Percentiles rank a stretch among this genome's conserved stretches.
phyloP scores from a whole-genome alignment of 495 filamentous ascomycete genomes.

The Entonaema liquescens region DNA sequence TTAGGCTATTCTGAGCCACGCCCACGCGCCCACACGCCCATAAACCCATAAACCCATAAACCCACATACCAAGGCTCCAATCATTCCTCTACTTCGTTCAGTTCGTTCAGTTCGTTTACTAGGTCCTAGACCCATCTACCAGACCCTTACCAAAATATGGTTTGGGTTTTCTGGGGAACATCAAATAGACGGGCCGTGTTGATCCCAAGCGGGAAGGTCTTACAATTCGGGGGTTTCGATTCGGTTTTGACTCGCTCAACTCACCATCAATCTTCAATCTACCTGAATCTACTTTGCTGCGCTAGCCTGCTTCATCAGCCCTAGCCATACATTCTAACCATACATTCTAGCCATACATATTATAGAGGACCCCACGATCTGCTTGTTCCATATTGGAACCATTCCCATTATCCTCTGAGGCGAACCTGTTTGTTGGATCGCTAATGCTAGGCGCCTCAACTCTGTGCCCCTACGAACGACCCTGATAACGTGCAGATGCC shows the following conservation, averaged over 20 bases:
- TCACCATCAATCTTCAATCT: constrained; percentile 8
- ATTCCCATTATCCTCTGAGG: background rate
- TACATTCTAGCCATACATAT: background rate
- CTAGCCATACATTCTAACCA: background rate
- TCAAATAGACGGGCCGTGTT: background rate
- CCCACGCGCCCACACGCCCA: too few relatives aligned
- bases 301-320: constrained; percentile 21
- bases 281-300: constrained; percentile 11
- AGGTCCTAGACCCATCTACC: background rate
- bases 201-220: constrained; percentile 29
- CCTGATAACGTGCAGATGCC: constrained; percentile 9
- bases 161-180: constrained; percentile 10
- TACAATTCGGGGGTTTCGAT: constrained; percentile 6
- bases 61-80: background rate
- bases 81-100: background rate
- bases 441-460: background rate
- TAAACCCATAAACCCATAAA: too few relatives aligned
- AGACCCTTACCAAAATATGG: background rate
- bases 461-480: background rate
- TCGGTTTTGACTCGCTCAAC: background rate
- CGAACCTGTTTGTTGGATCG: constrained; percentile 5
- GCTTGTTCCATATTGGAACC: constrained; percentile 1
- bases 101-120: background rate
- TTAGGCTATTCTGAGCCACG: constrained; percentile 2
- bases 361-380: constrained; percentile 17